Base-by-base conservation (phyloP, 441 rosid genomes). In the Populus hybrid region DNA sequence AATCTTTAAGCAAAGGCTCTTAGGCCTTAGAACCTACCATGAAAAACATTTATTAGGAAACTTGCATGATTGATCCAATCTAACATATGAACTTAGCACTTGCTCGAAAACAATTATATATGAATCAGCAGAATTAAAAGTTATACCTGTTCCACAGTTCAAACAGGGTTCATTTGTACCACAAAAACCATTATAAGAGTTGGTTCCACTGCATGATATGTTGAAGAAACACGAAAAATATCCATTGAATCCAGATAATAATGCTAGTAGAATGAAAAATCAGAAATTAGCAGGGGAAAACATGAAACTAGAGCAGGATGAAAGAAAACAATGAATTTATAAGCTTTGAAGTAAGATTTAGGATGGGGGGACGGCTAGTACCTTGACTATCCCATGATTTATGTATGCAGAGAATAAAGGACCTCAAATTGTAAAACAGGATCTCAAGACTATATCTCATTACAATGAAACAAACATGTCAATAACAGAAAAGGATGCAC, bases 131-230 rank as follows among this genome's bases (percentile, higher is more conserved):
- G 45, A 38, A 38, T 2, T 38, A 38, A 38, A 50, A 65, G 16
- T 68, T 33, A 68, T 76, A 76, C 78, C 67, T 75, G 77, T 24
- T 23, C 23, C 72, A 56, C 26, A 20, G 12, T 72, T 2, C 31
- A 9, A 9, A 16, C n/a, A 9, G 3, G 11, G 20, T 3, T 7
- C 70, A 74, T 74, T 69, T 64, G 77, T 71, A 42, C 45, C 77
- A 28, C 40, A 63, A 35, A 63, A 73, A 38, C 65, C 45, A 66
- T 40, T 40, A 33, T 29, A 29, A 67, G 24, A 68, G 23, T 68
- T 31, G 21, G 2, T 29, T 29, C 71, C 59, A 21, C 29, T 23
- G 0, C 21, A 20, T 21, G 5, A 29, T 29, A 29, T 40, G 33
- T 68, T 36, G 23, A 21, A 24, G 35, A 35, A 23, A 11, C 23